Percentiles rank a stretch among this genome's conserved stretches.
These are phyloP conservation scores for Trichopus zeylanicus DNA, from an alignment of 116 monocot species.

Conservation along the genomic window DNA sequence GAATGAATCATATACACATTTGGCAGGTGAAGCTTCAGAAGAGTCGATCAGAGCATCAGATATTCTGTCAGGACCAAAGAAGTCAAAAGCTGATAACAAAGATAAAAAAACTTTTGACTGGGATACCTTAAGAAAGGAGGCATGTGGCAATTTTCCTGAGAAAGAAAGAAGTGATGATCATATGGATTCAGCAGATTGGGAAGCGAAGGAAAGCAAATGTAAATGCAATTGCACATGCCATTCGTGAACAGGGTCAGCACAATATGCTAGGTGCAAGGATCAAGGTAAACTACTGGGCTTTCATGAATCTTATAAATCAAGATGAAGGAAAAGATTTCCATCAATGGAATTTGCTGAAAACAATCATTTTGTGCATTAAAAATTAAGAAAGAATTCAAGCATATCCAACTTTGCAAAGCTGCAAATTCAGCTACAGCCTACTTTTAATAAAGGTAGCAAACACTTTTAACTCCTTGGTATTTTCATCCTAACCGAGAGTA, in stretches of 20 bases:
- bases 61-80: neutral
- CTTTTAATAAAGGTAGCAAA: no score
- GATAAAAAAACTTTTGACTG: neutral
- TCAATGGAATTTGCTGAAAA: no score
- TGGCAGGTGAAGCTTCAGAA: neutral
- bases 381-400: no score
- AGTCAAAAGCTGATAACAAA: neutral
- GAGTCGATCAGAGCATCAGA: neutral
- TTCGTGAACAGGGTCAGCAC: constrained; percentile 3
- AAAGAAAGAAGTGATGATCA: constrained; percentile 2
- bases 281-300: constrained; percentile 5
- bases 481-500: no score
- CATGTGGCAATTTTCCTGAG: neutral
- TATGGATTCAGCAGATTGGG: constrained; percentile 10
- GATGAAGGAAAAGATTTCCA: no score
- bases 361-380: no score
- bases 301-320: neutral
- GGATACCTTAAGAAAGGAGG: constrained; percentile 5
- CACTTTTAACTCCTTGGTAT: no score
- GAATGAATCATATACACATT: neutral
- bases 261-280: neutral
- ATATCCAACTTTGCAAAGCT: no score
- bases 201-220: neutral
- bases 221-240: constrained; percentile 2
- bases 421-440: no score